phyloP scores from a whole-genome alignment of 2,329 filamentous ascomycete genomes.

The Penicillium brevicompactum region DNA sequence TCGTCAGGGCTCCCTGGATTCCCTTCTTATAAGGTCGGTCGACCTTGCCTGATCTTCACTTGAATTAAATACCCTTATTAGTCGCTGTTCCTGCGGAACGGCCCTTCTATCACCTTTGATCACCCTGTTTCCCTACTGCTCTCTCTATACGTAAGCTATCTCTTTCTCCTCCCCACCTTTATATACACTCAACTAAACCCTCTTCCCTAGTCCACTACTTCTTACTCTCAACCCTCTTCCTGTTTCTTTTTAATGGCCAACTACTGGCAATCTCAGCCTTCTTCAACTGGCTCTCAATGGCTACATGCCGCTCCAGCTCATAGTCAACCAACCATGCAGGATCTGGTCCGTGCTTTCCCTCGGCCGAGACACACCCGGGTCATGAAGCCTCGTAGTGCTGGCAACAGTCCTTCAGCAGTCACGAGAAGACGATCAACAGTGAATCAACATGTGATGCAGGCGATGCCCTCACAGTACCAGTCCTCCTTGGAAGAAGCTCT shows the following conservation, averaged over 20 bases:
- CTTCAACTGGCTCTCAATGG: conserved; percentile 33
- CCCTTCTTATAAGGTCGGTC: conserved; percentile 21
- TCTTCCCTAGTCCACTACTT: conserved; percentile 7
- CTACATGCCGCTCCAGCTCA: conserved; percentile 21
- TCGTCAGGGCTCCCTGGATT: conserved; percentile 33
- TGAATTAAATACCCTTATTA: conserved; percentile 10
- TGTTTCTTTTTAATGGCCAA: conserved; percentile 32
- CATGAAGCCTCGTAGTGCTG: conserved; percentile 67
- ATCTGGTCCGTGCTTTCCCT: conserved; percentile 51
- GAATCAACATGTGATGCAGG: conserved; percentile 47
- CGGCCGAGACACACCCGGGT: conserved; percentile 58
- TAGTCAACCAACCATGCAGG: conserved; percentile 32
- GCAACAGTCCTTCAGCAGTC: conserved; percentile 64
- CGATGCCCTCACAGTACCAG: conserved; percentile 43
- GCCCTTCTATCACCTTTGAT: conserved; percentile 7
- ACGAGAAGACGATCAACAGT: conserved; percentile 58
- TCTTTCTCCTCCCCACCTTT: conserved; percentile 2
- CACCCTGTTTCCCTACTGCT: background rate
- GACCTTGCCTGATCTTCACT: conserved; percentile 17
- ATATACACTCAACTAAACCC: conserved; percentile 12
- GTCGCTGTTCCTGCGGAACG: conserved; percentile 16
- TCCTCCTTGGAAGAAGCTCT: conserved; percentile 49
- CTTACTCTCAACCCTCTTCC: conserved; percentile 1
- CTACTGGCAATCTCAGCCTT: conserved; percentile 29
- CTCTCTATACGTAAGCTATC: conserved; percentile 8